phyloP scores from a whole-genome alignment of 2,329 filamentous ascomycete species.

The Pyrenophora tritici-repentis region DNA sequence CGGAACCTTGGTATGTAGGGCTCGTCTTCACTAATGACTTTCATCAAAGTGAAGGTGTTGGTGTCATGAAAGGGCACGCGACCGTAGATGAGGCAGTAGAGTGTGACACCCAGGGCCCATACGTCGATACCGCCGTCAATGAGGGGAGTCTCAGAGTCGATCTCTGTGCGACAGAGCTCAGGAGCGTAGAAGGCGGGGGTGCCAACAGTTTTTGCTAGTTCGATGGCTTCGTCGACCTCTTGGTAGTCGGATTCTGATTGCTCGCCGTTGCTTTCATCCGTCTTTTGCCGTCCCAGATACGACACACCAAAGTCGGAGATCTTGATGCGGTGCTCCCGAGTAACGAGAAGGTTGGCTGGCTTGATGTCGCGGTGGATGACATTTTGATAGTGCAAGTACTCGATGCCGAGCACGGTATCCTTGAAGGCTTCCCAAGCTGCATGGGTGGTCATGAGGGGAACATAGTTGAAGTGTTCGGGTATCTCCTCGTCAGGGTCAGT shows the following conservation, averaged over 20 bases:
- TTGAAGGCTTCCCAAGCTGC: slow-evolving; percentile 84
- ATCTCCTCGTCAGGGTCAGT: slow-evolving; percentile 59
- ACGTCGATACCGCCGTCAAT: slow-evolving; percentile 94
- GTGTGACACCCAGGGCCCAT: slow-evolving; percentile 93
- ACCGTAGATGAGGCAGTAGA: slow-evolving; percentile 94
- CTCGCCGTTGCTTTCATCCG: slow-evolving; percentile 75
- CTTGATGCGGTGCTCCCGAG: slow-evolving; percentile 83
- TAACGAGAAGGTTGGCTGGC: slow-evolving; percentile 84
- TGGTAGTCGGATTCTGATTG: slow-evolving; percentile 80
- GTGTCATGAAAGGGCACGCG: slow-evolving; percentile 91
- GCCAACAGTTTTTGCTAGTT: slow-evolving; percentile 96
- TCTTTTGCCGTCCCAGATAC: slow-evolving; percentile 87
- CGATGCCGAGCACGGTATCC: slow-evolving; percentile 88
- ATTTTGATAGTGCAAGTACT: slow-evolving; percentile 73
- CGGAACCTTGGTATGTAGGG: slow-evolving; percentile 84
- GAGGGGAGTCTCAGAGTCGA: slow-evolving; percentile 68
- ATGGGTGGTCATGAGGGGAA: slow-evolving; percentile 87
- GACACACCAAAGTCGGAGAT: slow-evolving; percentile 99
- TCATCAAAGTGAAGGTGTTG: slow-evolving; percentile 90
- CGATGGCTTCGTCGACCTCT: slow-evolving; percentile 89
- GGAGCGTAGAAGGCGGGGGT: slow-evolving; percentile 98
- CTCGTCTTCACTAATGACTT: slow-evolving; percentile 88
- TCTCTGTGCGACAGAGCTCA: slow-evolving; percentile 89
- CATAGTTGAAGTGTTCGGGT: slow-evolving; percentile 88
- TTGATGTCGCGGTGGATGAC: slow-evolving; percentile 59